Evolutionary conservation across 2,329 filamentous ascomycete species (phyloP), one percentile per base, ranked within the genome.

Genomic region (Epichloe sp.): DNA sequence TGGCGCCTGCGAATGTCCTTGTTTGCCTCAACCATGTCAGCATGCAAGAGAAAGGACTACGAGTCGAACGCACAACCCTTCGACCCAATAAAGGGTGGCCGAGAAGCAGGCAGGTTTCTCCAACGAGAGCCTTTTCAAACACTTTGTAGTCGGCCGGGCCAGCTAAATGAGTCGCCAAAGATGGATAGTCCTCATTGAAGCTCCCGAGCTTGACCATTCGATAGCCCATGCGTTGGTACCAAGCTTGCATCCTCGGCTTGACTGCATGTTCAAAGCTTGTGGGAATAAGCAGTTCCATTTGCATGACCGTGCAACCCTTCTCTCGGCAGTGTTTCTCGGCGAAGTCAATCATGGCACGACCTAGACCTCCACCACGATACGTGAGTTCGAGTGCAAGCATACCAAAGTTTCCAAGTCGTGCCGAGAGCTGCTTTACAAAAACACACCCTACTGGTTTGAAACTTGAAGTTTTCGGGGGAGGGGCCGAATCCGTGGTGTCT

Each of bases 161-260:
- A 0, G 56, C 50, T 17, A 66, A 49, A 8, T 61, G 36, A 8
- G 57, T 54, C 1, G 56, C 59, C 23, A 66, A 40, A 1, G 54
- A 55, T 3, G 63, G 63, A 36, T 64, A 63, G 6, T 65, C 61
- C 0, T 59, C 40, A 3, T 50, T 48, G 50, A 65, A 66, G 14
- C 55, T 53, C 0, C 56, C 60, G n/a, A 65, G 21, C 34, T 55
- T 61, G 0, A 64, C 55, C 21, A 59, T 17, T 23, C 49, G 34
- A 43, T 66, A 65, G 0, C 62, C 63, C 55, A 64, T 53, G 2
- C 63, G 53, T 4, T 36, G 44, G 41, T 65, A 65, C 63, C 63
- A 65, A 0, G 51, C 55, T 45, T 60, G 45, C 53, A 62, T 50
- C 23, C 61, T 59, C 2, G 53, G 53, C 40, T 66, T 66, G 1